These are phyloP conservation scores for Cenchrus fungigraminus DNA, from an alignment of 176 grass and related monocot species.

Conservation along the genomic window DNA sequence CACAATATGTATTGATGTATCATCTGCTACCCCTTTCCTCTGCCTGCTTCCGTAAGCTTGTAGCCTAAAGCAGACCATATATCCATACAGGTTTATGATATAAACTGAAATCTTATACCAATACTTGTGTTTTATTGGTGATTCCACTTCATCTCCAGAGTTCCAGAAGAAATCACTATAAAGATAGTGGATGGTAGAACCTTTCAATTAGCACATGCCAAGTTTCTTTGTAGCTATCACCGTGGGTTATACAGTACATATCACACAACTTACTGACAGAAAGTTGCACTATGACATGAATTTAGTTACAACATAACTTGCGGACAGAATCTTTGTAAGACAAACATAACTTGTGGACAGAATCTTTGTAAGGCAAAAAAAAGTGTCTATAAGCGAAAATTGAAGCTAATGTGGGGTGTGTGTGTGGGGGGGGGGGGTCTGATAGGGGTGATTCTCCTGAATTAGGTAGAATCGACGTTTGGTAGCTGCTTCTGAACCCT, in stretches of 20 bases:
- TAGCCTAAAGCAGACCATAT: conserved; percentile 30
- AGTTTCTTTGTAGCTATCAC: conserved; percentile 15
- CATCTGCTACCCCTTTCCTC: neutral
- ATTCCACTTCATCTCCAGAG: neutral
- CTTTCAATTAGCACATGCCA: neutral
- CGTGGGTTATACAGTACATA: neutral
- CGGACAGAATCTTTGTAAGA: neutral
- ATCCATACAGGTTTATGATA: neutral
- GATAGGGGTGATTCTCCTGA: too few relatives aligned
- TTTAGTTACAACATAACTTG: conserved; percentile 17
- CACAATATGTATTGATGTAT: conserved; percentile 3
- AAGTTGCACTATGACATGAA: conserved; percentile 4
- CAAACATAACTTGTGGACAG: neutral
- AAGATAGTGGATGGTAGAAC: conserved; percentile 8
- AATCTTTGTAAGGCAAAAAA: too few relatives aligned
- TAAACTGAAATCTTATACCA: conserved; percentile 1
- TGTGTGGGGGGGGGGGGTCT: too few relatives aligned
- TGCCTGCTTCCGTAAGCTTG: conserved; percentile 13
- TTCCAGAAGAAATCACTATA: neutral
- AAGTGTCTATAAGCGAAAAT: neutral
- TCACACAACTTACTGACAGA: conserved; percentile 23
- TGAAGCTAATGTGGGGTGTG: too few relatives aligned
- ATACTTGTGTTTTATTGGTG: neutral
- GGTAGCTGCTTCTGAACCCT: too few relatives aligned
- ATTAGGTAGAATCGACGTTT: too few relatives aligned